Evolutionary conservation across 148 eudicot species (phyloP), one percentile per base, ranked within the genome.

Genomic region (Arbutus unedo): DNA sequence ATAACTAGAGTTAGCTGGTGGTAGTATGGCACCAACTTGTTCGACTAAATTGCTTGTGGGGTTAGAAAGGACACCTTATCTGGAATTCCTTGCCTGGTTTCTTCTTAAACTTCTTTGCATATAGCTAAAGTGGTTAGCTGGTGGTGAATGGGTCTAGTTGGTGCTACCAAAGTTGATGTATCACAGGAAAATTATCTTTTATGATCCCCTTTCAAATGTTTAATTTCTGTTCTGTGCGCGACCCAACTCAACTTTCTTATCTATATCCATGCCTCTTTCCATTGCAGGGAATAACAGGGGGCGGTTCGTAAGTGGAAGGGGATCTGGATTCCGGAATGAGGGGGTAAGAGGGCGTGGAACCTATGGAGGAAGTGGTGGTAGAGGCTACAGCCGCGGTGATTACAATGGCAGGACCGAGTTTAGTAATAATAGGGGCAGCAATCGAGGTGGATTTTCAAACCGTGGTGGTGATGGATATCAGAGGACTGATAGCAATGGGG

Each of bases 351-450:
- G 92, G 50, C 92, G 91, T 48, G 97, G 93, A 56, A 86, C 82
- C 84, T 93, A 87, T 83, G 93, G 91, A 70, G 87, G 71, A 25
- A 31, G 71, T 6, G 16, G 89, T 73, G 90, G 91, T 41, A 87
- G 97, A 87, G 92, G 92, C 43, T 91, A 90, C 81, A 84, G 87
- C 77, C 91, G 90, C 2, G 90, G 93, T n/a, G 98, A 91, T 54
- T 78, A 73, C 80, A 84, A 77, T 68, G 88, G 89, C 85, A 84
- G 88, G 85, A 81, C 77, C 49, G 98, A 93, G 49, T 93, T 86
- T 76, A 88, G 84, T 25, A 90, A 84, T 85, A 86, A 85, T 85
- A 86, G 92, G 82, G 90, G 92, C 80, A 85, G 87, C 49, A 82
- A 82, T 67, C 84, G 84, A 9, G 88, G 92, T 72, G 91, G 89